Conservation (phyloP, 2,329 filamentous ascomycete genomes). For the Aspergillus terreus region DNA sequence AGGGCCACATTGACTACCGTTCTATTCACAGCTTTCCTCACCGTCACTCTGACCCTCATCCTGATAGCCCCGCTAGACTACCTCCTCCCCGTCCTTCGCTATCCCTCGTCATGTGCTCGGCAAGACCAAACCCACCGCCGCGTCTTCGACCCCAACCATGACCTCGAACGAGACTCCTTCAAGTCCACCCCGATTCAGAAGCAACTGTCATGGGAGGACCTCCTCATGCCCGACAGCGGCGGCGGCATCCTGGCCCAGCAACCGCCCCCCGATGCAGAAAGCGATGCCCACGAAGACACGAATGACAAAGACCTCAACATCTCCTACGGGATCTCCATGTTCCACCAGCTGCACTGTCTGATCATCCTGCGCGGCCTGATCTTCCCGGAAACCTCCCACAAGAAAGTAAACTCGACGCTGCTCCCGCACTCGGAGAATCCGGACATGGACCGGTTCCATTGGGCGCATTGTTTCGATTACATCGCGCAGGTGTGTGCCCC, state of each 20-base stretch:
- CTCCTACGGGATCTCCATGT: constrained; percentile 11
- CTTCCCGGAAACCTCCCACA: constrained; percentile 7
- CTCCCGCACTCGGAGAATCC: neutral
- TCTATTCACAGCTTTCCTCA: neutral
- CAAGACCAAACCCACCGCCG: neutral
- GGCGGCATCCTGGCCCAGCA: neutral
- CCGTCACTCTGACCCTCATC: neutral
- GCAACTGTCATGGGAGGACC: constrained; percentile 3
- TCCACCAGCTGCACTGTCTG: constrained; percentile 11
- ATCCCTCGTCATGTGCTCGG: neutral
- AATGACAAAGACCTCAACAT: neutral
- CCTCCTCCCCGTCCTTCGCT: neutral
- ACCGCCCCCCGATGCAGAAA: neutral
- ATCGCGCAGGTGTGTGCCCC: constrained; percentile 7
- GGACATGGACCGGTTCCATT: constrained; percentile 5
- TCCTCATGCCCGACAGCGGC: constrained; percentile 1
- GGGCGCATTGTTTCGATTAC: constrained; percentile 17
- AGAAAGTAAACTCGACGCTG: constrained; percentile 2
- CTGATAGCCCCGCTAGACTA: neutral
- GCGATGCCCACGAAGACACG: neutral
- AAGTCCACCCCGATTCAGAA: neutral
- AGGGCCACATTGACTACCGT: neutral
- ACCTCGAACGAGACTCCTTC: neutral
- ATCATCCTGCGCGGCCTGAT: constrained; percentile 5
- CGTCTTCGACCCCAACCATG: neutral